These are phyloP conservation scores for Boletus tomentosulus DNA, from an alignment of 768 basidiomycete genomes.

Conservation along the genomic window DNA sequence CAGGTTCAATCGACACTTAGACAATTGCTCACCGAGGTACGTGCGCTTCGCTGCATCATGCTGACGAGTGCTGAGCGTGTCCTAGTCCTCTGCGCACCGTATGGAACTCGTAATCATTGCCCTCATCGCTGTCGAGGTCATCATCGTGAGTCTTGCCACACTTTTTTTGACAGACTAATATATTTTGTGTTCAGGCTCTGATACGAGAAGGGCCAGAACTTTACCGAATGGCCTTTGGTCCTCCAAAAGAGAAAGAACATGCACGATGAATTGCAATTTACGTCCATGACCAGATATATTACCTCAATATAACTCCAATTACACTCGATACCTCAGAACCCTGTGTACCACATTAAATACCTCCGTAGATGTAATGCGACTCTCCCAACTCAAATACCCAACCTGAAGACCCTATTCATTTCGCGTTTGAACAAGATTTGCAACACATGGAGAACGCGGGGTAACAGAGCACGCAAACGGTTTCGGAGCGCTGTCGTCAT, in stretches of 20 bases:
- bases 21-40: conserved; percentile 80
- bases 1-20: conserved; percentile 84
- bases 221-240: conserved; percentile 47
- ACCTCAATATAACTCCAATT: conserved; percentile 1
- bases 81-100: conserved; percentile 80
- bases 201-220: conserved; percentile 78
- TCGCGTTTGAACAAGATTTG: conserved; percentile 15
- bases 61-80: neutral
- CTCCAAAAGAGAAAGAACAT: conserved; percentile 9
- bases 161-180: neutral
- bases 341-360: neutral
- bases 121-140: conserved; percentile 92
- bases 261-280: neutral
- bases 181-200: conserved; percentile 47
- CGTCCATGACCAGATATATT: neutral
- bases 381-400: neutral
- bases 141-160: conserved; percentile 57
- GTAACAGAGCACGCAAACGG: conserved; percentile 24
- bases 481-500: conserved; percentile 17
- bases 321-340: conserved; percentile 5
- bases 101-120: conserved; percentile 96
- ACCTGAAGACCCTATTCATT: neutral
- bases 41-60: neutral
- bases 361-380: neutral
- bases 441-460: conserved; percentile 9